These are phyloP conservation scores for Paramecium tetraurelia DNA, from an alignment of 73 alveolate species.

Conservation along the genomic window DNA sequence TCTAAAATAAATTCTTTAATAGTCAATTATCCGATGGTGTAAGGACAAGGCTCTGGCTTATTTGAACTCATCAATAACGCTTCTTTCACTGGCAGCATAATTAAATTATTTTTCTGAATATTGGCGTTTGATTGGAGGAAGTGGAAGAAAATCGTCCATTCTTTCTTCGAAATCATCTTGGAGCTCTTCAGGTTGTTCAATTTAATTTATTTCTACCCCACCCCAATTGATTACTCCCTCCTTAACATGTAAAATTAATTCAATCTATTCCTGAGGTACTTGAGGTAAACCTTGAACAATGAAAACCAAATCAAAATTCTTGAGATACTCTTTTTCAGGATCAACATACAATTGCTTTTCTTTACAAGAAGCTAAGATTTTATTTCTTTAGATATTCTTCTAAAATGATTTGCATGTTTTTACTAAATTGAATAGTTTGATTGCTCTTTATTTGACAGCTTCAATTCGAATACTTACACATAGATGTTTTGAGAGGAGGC, in stretches of 20 bases:
- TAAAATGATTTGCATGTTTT: constrained; percentile 43
- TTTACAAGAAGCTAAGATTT: constrained; percentile 45
- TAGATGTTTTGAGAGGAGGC: constrained; percentile 56
- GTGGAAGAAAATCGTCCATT: constrained; percentile 13
- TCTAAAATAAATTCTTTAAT: constrained; percentile 52
- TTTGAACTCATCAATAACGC: not conserved
- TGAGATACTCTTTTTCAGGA: constrained; percentile 59
- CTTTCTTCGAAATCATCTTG: constrained; percentile 42
- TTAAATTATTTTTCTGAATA: constrained; percentile 22
- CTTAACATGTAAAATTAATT: constrained; percentile 34
- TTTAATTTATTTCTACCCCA: constrained; percentile 19
- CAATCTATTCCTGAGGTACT: constrained; percentile 19
- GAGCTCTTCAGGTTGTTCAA: constrained; percentile 33
- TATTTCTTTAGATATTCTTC: constrained; percentile 46
- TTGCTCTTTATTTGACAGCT: constrained; percentile 17
- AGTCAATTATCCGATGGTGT: not conserved
- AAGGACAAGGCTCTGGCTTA: not conserved
- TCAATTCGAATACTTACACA: constrained; percentile 21
- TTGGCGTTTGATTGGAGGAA: not conserved
- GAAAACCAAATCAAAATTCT: constrained; percentile 46
- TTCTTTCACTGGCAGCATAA: not conserved
- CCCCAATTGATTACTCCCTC: constrained; percentile 54
- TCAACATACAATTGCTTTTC: constrained; percentile 51
- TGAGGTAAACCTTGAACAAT: constrained; percentile 33
- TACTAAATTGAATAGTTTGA: not conserved